Evolutionary conservation across 805 yeast genomes (phyloP), one percentile per base, ranked within the genome.

Genomic region (Starmerella ratchasimensis): DNA sequence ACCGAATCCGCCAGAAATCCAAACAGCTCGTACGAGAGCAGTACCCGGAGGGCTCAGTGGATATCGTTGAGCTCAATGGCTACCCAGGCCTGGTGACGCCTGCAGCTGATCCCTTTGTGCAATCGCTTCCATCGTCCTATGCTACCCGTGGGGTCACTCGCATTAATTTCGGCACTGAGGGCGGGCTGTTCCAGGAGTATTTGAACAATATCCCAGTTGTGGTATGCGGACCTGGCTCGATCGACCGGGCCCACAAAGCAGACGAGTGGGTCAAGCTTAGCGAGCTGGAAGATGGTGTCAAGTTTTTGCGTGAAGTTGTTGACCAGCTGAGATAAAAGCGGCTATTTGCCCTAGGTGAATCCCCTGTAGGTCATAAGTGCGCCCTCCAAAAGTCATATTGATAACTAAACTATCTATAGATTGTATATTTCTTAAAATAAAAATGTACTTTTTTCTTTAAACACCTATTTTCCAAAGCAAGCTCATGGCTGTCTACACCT

Each of bases 191-290:
- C 40, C 44, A 42, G 31, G 37, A 44, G 17, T 15, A 13, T 14
- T 32, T 44, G 10, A n/a, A 33, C 16, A 33, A 31, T 14, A 29
- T 44, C 14, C 48, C 48, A 5, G 46, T 42, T 3, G 44, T 41
- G 2, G 46, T 44, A 0, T 44, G 48, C 15, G 48, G 48, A 5
- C 48, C 48, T 2, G 48, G 48, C 3, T 42, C 46, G 9, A 44
- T 44, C 22, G 42, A 42, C 25, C 27, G 48, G 3, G 48, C 48
- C 3, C 48, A 44, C 36, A 44, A 44, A 28, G 48, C 48, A 1
- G 48, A 44, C 26, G 48, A 44, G 27, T 44, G 41, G 37, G 28
- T 44, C 21, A 23, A 16, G 15, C n/a, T 15, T 4, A 28, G 26
- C 5, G 48, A 44, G 31, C 40, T 44, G 5, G 33, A 42, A 5